Percentiles rank a stretch among this genome's conserved stretches.
Evolutionary conservation across 495 filamentous ascomycete species (phyloP).

Genomic region (Neurospora pannonica): DNA sequence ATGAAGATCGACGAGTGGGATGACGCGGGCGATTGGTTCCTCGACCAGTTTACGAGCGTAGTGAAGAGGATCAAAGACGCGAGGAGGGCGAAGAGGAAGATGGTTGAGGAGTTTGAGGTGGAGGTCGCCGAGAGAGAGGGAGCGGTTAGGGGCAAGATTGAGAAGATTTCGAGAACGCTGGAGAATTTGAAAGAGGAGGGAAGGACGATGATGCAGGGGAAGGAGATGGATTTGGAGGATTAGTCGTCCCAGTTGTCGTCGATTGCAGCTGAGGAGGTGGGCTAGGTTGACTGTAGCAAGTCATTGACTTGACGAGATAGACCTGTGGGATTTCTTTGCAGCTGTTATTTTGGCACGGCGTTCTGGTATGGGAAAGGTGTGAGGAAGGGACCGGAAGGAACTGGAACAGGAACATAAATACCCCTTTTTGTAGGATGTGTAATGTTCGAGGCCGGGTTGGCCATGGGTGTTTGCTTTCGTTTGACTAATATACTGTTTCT

Average conservation of each 20-base stretch:
- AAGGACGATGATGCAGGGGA: constrained; percentile 45
- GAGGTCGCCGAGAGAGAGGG: constrained; percentile 47
- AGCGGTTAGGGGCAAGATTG: constrained; percentile 44
- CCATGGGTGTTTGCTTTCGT: neutral
- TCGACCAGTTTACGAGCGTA: constrained; percentile 61
- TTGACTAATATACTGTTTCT: neutral
- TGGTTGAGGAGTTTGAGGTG: constrained; percentile 57
- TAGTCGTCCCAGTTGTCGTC: constrained; percentile 4
- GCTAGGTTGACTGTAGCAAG: neutral
- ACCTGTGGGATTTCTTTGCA: neutral
- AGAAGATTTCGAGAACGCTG: constrained; percentile 45
- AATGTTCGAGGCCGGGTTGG: neutral
- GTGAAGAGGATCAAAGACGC: constrained; percentile 54
- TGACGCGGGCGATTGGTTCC: constrained; percentile 68
- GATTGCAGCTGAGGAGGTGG: neutral
- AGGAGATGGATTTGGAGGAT: constrained; percentile 31
- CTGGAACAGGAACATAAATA: neutral
- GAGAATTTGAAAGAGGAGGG: constrained; percentile 45
- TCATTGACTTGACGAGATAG: neutral
- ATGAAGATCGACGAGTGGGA: constrained; percentile 71
- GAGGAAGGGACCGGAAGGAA: neutral
- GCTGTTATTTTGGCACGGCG: neutral
- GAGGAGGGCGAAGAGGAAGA: constrained; percentile 53
- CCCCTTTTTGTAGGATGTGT: neutral
- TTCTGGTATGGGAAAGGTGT: neutral